Percentiles rank a stretch among this genome's conserved stretches.
Conservation (phyloP, 352 stramenopile genomes). For the Globisporangium alternatum region DNA sequence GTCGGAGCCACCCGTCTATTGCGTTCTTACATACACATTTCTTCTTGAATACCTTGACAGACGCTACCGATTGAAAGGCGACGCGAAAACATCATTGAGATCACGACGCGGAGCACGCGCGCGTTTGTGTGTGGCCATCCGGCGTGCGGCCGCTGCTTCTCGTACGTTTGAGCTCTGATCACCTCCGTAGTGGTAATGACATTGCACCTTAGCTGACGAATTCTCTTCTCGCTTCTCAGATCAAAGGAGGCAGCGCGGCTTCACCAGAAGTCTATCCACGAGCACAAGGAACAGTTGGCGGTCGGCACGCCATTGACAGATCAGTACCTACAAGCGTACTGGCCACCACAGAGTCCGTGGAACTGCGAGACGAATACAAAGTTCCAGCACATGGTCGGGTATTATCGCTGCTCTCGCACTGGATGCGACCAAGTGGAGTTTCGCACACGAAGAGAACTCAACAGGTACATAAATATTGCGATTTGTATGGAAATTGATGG, state of each 20-base stretch:
- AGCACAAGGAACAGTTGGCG: conserved; percentile 38
- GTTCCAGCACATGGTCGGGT: conserved; percentile 36
- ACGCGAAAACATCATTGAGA: conserved; percentile 46
- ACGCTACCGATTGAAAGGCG: conserved; percentile 41
- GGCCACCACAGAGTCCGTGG: conserved; percentile 48
- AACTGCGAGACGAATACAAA: conserved; percentile 27
- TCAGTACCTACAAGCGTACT: conserved; percentile 62
- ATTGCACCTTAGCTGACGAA: neutral
- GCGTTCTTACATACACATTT: neutral
- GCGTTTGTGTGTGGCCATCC: conserved; percentile 55
- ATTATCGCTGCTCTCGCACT: conserved; percentile 34
- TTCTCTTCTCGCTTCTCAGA: conserved; percentile 12
- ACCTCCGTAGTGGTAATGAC: neutral
- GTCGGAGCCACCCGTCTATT: neutral
- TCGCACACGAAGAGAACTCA: conserved; percentile 37
- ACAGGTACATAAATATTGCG: conserved; percentile 16
- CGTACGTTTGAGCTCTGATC: conserved; percentile 19
- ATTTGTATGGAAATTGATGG: neutral
- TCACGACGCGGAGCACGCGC: conserved; percentile 36
- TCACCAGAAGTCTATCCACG: conserved; percentile 41
- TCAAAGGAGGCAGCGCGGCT: conserved; percentile 47
- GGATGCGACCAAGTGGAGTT: conserved; percentile 41
- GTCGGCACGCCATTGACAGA: conserved; percentile 36
- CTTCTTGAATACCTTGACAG: conserved; percentile 14
- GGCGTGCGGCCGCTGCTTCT: conserved; percentile 60